Evolutionary conservation across 257 asterid genomes (phyloP).

Genomic region (Gentiana straminea): DNA sequence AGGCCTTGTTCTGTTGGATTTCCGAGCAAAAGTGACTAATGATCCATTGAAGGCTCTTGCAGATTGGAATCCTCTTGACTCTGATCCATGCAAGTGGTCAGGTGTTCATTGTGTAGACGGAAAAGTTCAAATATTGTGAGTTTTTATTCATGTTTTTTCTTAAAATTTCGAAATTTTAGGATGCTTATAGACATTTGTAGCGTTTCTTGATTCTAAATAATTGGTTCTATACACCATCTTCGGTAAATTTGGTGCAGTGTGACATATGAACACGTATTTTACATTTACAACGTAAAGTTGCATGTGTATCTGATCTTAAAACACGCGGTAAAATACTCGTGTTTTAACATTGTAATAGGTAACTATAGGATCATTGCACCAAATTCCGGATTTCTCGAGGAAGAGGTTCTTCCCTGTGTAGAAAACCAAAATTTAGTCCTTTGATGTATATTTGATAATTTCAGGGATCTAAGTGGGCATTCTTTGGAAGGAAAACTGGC

Average conservation of each 20-base stretch:
- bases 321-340: no score
- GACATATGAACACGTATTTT: no score
- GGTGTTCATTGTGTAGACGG: slow-evolving; percentile 66
- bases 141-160: slow-evolving; percentile 3
- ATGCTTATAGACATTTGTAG: no score
- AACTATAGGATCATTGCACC: no score
- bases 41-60: slow-evolving; percentile 63
- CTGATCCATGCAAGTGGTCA: slow-evolving; percentile 73
- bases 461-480: slow-evolving; percentile 68
- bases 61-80: slow-evolving; percentile 58
- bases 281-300: no score
- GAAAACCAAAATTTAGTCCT: neutral
- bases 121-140: slow-evolving; percentile 67
- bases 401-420: neutral
- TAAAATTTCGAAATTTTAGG: no score
- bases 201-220: no score
- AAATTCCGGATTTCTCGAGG: neutral
- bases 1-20: slow-evolving; percentile 63
- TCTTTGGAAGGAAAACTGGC: slow-evolving; percentile 59
- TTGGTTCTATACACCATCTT: no score
- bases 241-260: no score
- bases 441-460: no score
- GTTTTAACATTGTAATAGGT: no score
- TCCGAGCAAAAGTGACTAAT: slow-evolving; percentile 41
- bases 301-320: no score